phyloP scores from a whole-genome alignment of 257 asterid species.

The Solanum paucissectum region DNA sequence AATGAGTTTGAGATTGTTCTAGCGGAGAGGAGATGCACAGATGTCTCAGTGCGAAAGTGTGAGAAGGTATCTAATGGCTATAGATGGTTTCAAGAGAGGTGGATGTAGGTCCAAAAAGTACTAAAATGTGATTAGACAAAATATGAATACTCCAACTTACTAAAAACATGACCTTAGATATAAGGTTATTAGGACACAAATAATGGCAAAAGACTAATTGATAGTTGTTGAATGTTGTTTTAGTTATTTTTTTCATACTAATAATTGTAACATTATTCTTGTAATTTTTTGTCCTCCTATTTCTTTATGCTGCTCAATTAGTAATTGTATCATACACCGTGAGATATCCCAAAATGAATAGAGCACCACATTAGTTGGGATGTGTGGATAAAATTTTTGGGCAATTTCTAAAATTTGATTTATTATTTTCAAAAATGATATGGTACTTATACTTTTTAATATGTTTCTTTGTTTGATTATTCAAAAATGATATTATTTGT shows the following conservation, averaged over 20 bases:
- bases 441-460: neutral
- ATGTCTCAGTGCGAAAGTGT: neutral
- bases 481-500: no score
- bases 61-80: neutral
- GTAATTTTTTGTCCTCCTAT: no score
- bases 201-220: neutral
- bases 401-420: neutral
- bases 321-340: neutral
- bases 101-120: no score
- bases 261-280: neutral
- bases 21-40: neutral
- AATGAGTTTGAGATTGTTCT: neutral
- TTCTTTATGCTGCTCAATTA: no score
- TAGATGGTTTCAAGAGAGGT: no score
- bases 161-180: no score
- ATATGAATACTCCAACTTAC: neutral
- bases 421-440: neutral
- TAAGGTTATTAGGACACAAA: neutral
- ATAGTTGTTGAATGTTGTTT: neutral
- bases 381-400: neutral
- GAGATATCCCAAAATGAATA: neutral
- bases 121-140: rapidly evolving
- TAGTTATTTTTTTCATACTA: no score
- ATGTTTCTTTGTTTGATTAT: neutral
- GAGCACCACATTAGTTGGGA: neutral